These are phyloP conservation scores for Phaseolus lunatus DNA, from an alignment of 306 rosid species.

Conservation along the genomic window DNA sequence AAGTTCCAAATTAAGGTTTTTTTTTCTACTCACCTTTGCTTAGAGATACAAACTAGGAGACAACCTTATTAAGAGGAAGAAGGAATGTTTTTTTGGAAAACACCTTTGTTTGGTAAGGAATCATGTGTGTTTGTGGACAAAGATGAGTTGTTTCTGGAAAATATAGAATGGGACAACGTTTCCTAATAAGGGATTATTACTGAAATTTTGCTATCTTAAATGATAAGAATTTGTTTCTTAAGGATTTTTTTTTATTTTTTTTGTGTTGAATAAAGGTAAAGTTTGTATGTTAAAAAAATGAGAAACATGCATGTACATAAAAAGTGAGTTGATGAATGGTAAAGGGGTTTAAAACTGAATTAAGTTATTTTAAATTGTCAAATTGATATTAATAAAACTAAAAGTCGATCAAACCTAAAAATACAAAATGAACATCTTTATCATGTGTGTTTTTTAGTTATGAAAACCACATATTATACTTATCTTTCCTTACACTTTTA, in stretches of 20 bases:
- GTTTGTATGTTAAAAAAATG: not conserved
- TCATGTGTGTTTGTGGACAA: conserved; percentile 28
- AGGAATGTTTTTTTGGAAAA: conserved; percentile 5
- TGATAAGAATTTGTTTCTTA: not conserved
- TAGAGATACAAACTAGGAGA: not conserved
- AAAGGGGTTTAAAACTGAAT: not conserved
- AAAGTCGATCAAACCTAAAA: not conserved
- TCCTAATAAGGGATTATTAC: not conserved
- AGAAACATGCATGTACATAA: not conserved
- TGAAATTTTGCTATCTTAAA: not conserved
- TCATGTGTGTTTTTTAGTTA: no score
- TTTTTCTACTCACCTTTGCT: conserved; percentile 34
- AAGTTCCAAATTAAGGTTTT: conserved; percentile 16
- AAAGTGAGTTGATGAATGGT: not conserved
- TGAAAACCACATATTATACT: not conserved
- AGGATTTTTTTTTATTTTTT: not conserved
- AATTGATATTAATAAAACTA: not conserved
- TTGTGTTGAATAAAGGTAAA: not conserved
- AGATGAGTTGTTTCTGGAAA: conserved; percentile 26
- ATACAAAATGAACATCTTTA: no score
- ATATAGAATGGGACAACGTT: conserved; percentile 10
- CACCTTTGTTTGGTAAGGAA: conserved; percentile 29
- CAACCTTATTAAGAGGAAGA: conserved; percentile 23
- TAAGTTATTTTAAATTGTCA: not conserved
- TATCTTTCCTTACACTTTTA: no score